Conservation (phyloP, 176 grass and related monocot genomes). For the maize (Zea mays) region DNA sequence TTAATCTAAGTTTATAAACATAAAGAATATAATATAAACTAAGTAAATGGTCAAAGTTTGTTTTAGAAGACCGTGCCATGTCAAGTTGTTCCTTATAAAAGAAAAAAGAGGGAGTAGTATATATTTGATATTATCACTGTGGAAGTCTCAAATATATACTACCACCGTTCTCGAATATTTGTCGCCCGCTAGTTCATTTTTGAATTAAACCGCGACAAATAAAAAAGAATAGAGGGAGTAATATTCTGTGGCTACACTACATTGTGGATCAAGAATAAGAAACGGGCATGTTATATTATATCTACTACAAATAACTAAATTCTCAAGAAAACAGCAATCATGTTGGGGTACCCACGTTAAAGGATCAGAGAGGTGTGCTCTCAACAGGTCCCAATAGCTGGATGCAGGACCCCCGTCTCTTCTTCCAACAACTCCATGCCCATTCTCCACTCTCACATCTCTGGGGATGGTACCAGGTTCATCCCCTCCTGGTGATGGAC, state of each 20-base stretch:
- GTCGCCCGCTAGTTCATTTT: no score
- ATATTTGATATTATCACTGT: background rate
- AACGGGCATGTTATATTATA: background rate
- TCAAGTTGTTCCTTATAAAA: no score
- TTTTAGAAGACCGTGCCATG: no score
- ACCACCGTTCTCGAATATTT: no score
- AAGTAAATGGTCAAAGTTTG: no score
- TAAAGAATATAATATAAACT: no score
- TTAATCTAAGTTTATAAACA: no score
- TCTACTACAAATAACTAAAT: background rate
- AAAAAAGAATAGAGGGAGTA: background rate
- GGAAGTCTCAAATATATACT: background rate
- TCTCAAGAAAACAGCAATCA: background rate
- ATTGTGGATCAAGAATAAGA: slow-evolving; percentile 7
- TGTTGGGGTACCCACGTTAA: slow-evolving; percentile 51
- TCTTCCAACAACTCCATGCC: slow-evolving; percentile 51
- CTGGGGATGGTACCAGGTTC: slow-evolving; percentile 29
- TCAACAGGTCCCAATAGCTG: slow-evolving; percentile 62
- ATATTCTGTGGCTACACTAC: background rate
- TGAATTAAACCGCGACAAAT: no score
- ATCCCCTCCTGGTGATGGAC: slow-evolving; percentile 24
- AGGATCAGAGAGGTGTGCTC: slow-evolving; percentile 61
- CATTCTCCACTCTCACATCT: slow-evolving; percentile 52
- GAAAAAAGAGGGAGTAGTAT: background rate
- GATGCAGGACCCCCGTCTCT: slow-evolving; percentile 54